Conservation (phyloP, 129 eudicot species). For the Centaurea solstitialis region DNA sequence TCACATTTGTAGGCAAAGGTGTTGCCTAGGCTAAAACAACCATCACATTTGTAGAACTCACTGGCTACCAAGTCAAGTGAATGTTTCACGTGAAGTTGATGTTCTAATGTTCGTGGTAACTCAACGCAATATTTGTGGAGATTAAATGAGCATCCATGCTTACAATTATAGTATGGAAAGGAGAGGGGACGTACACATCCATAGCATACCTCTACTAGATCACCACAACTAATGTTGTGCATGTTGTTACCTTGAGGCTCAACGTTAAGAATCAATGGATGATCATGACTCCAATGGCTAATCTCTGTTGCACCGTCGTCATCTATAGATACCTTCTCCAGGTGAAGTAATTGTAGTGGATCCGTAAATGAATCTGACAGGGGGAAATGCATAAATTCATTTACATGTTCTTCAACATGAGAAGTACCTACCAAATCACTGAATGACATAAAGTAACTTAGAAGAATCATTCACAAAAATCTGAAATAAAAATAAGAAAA, state of each 20-base stretch:
- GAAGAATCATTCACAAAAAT: neutral
- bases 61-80: neutral
- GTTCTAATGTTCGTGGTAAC: neutral
- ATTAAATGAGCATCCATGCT: neutral
- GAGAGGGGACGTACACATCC: neutral
- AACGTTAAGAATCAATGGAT: neutral
- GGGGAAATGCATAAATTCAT: neutral
- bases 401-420: neutral
- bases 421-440: neutral
- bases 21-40: neutral
- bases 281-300: neutral
- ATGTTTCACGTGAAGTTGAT: neutral
- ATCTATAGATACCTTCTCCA: neutral
- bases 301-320: neutral
- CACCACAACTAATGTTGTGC: neutral
- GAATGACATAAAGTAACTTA: neutral
- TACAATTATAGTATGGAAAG: neutral
- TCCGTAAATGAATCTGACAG: neutral
- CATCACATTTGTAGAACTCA: neutral
- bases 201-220: neutral
- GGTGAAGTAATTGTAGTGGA: neutral
- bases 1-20: neutral
- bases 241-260: neutral
- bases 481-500: too few relatives aligned
- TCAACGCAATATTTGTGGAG: neutral